A percentile compares a stretch with the other conserved stretches of the same genome.
These are phyloP conservation scores for Fusarium aywerte DNA, from an alignment of 2,329 filamentous ascomycete genomes.

Conservation along the genomic window DNA sequence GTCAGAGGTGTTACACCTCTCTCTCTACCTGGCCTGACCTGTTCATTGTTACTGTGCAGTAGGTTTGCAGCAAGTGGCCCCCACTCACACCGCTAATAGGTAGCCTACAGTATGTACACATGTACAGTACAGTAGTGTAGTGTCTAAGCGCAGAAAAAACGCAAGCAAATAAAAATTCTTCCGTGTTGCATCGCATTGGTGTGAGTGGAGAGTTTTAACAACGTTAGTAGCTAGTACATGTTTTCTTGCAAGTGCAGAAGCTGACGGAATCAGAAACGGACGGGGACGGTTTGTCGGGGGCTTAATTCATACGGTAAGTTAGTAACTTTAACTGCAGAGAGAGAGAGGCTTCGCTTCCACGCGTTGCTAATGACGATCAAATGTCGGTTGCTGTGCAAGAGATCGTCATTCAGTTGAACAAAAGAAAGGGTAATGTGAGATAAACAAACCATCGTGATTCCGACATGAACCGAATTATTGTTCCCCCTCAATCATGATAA, in stretches of 20 bases:
- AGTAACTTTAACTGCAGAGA: not conserved
- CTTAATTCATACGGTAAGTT: constrained; percentile 9
- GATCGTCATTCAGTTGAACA: constrained; percentile 1
- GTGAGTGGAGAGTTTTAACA: constrained; percentile 36
- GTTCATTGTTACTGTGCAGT: not conserved
- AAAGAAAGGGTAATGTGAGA: not conserved
- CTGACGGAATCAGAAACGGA: constrained; percentile 6
- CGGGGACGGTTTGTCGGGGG: not conserved
- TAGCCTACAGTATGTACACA: too few relatives aligned
- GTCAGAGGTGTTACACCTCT: too few relatives aligned
- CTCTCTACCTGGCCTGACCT: too few relatives aligned
- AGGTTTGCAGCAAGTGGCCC: too few relatives aligned
- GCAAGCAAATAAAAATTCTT: constrained; percentile 10
- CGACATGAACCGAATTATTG: constrained; percentile 22
- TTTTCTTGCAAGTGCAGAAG: not conserved
- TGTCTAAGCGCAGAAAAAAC: not conserved
- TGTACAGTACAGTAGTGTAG: not conserved
- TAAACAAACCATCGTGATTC: constrained; percentile 3
- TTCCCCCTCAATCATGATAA: constrained; percentile 8
- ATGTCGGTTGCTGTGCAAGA: not conserved
- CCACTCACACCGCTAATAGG: constrained; percentile 30
- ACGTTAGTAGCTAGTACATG: too few relatives aligned
- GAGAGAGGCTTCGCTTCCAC: constrained; percentile 10
- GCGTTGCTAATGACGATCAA: constrained; percentile 8
- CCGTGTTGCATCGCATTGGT: constrained; percentile 23